Base-by-base conservation (phyloP, 1,139 yeast species). In the Hyphopichia pseudoburtonii region DNA sequence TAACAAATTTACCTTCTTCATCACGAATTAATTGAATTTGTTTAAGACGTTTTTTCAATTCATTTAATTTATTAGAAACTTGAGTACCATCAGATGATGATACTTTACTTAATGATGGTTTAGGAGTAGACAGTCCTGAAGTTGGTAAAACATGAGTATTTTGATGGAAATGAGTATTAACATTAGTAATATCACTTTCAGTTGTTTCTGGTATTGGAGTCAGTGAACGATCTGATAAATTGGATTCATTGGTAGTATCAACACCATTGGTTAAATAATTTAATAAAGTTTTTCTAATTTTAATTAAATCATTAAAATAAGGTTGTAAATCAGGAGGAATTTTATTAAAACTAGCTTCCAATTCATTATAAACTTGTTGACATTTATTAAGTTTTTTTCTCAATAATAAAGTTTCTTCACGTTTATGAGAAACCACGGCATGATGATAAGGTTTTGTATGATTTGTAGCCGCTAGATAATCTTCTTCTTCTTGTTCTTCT, bases 301-400 rank as follows among this genome's bases (percentile, higher is more conserved):
- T 40, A 24, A 69, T 58, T 38, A 84, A 66, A 39, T 69, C 64
- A 45, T 76, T 77, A 61, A 78, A 78, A 28, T 70, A 59, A 24
- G 58, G 56, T 50, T 73, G 76, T 44, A 82, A 69, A 42, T 76
- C 77, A 1, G 68, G 62, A 12, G 86, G 86, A 32, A 81, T 69
- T 39, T 76, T 70, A 39, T 75, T 74, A 45, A 83, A 75, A 43
- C 76, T 76, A 34, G 52, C 56, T 49, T 74, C 79, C 44, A 84
- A 72, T 34, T 67, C 67, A 22, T 66, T 54, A 51, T 77, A 82
- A 42, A 80, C 78, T 25, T 66, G 65, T 32, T 73, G 57, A 54
- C 89, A 82, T 48, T 75, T 75, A 43, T 71, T 66, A 50, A 82
- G 68, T 56, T 85, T 85, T 39, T 68, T 71, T 41, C 82, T 68